A percentile compares a stretch with the other conserved stretches of the same genome.
Conservation (phyloP, 1,284 basidiomycete species). For the Psilocybe mexicana region DNA sequence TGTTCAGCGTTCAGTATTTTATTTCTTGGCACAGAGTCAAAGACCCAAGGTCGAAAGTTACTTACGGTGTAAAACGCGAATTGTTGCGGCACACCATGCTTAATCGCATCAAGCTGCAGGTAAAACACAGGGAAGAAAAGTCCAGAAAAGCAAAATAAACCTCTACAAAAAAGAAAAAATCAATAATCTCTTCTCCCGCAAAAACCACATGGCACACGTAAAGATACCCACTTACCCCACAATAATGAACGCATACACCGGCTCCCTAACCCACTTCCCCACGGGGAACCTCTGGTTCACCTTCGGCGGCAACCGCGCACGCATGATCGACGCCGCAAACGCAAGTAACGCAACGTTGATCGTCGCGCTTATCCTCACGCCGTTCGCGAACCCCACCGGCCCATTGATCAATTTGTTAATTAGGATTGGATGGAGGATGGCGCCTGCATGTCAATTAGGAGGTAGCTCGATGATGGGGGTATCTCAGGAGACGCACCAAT, state of each 20-base stretch:
- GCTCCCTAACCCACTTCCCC: slow-evolving; percentile 14
- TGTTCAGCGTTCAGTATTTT: too few relatives aligned
- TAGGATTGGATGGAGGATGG: slow-evolving; percentile 50
- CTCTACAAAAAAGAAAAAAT: background rate
- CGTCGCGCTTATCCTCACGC: slow-evolving; percentile 43
- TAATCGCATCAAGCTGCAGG: slow-evolving; percentile 46
- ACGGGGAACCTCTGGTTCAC: slow-evolving; percentile 8
- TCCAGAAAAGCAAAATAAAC: slow-evolving; percentile 30
- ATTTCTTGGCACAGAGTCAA: too few relatives aligned
- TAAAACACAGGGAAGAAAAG: slow-evolving; percentile 49
- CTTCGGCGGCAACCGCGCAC: slow-evolving; percentile 39
- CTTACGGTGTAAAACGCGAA: slow-evolving; percentile 53
- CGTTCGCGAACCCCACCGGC: slow-evolving; percentile 41
- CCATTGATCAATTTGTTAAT: slow-evolving; percentile 44
- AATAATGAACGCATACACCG: slow-evolving; percentile 8
- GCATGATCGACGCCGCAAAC: slow-evolving; percentile 44
- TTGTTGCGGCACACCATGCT: slow-evolving; percentile 37
- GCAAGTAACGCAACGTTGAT: slow-evolving; percentile 41
- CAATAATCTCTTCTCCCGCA: background rate
- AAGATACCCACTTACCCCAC: slow-evolving; percentile 4
- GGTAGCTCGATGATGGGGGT: too few relatives aligned
- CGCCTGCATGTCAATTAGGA: slow-evolving; percentile 15
- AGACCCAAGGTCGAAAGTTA: slow-evolving; percentile 1
- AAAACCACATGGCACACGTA: background rate
- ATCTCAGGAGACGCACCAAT: slow-evolving; percentile 23